Evolutionary conservation across 768 basidiomycete genomes (phyloP).

Genomic region (Mrakia gelida): DNA sequence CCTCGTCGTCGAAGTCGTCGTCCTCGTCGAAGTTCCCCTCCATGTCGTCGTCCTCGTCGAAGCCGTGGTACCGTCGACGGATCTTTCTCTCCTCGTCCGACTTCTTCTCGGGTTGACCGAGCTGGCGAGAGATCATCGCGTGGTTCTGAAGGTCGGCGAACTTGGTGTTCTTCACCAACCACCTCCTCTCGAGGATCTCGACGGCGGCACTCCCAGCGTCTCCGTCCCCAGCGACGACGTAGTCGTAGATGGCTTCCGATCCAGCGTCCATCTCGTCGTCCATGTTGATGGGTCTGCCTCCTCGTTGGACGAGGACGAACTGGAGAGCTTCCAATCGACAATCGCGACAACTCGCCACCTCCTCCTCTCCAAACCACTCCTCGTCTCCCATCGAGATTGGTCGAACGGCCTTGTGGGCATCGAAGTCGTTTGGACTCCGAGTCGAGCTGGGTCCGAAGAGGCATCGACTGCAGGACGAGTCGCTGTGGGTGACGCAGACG

Average conservation of each 20-base stretch:
- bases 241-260: background rate
- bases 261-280: background rate
- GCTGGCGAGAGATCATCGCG: background rate
- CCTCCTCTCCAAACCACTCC: constrained; percentile 13
- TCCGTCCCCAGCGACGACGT: background rate
- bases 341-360: background rate
- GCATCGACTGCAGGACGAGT: constrained; percentile 11
- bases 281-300: background rate
- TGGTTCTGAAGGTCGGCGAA: background rate
- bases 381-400: background rate
- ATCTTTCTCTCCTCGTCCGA: background rate
- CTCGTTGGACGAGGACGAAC: background rate
- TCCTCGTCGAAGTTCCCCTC: background rate
- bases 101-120: background rate
- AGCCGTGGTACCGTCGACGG: background rate
- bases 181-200: constrained; percentile 1
- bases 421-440: too few species aligned
- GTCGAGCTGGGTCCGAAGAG: background rate
- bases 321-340: background rate
- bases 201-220: background rate
- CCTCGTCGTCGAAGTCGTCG: background rate
- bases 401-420: too few species aligned
- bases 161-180: background rate
- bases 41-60: background rate
- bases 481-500: background rate